Conservation (phyloP, 768 basidiomycete genomes). For the Ramaria sp. region DNA sequence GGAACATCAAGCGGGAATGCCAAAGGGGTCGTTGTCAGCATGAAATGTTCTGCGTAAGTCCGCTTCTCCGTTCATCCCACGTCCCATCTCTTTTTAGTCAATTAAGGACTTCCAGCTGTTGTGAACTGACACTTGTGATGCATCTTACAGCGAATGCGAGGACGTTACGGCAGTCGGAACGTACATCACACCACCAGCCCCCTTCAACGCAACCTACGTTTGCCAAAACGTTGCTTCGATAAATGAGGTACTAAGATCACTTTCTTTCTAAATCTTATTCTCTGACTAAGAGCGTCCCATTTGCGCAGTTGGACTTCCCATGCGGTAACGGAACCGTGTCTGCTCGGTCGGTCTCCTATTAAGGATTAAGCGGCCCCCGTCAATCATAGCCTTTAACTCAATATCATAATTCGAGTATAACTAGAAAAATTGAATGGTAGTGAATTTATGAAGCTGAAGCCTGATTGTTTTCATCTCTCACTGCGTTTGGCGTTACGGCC, state of each 20-base stretch:
- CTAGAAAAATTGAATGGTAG: too few relatives aligned
- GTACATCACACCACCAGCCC: constrained; percentile 19
- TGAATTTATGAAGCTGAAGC: too few relatives aligned
- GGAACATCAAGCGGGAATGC: constrained; percentile 40
- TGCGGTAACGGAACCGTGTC: background rate
- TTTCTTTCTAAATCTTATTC: too few relatives aligned
- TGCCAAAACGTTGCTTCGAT: constrained; percentile 44
- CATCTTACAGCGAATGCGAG: constrained; percentile 17
- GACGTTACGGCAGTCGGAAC: constrained; percentile 28
- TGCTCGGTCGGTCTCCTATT: background rate
- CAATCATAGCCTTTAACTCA: too few relatives aligned
- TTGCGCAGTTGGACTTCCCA: background rate
- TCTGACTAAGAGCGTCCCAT: background rate
- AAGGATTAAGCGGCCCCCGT: too few relatives aligned
- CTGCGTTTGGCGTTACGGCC: too few relatives aligned
- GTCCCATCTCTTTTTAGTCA: background rate
- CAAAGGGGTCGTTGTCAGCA: constrained; percentile 37
- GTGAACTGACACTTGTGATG: background rate
- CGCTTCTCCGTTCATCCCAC: too few relatives aligned
- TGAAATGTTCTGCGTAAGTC: constrained; percentile 36
- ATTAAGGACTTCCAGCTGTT: too few relatives aligned
- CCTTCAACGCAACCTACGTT: constrained; percentile 28
- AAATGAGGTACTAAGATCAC: constrained; percentile 30
- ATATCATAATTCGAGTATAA: too few relatives aligned
- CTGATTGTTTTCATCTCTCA: too few relatives aligned